Conservation (phyloP, 371 early-diverging fungal species). For the Cokeromyces recurvatus region DNA sequence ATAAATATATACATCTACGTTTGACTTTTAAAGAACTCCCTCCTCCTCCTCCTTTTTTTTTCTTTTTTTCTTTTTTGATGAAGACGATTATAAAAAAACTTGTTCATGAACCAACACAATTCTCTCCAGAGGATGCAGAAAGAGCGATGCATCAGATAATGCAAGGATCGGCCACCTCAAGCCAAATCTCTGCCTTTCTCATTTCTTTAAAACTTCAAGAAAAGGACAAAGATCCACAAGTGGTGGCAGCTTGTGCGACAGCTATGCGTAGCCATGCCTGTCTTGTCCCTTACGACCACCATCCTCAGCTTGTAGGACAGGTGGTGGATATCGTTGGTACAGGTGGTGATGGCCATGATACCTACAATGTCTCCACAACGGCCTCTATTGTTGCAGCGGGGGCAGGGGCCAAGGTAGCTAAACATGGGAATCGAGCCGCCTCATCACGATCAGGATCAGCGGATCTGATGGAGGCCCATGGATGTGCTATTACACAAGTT, state of each 20-base stretch:
- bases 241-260: slow-evolving; percentile 75
- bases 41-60: too few species aligned
- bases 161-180: slow-evolving; percentile 65
- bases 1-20: too few species aligned
- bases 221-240: slow-evolving; percentile 69
- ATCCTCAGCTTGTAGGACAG: slow-evolving; percentile 36
- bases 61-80: too few species aligned
- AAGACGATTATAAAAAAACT: slow-evolving; percentile 59
- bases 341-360: slow-evolving; percentile 97
- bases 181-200: slow-evolving; percentile 87
- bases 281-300: slow-evolving; percentile 42
- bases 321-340: slow-evolving; percentile 95
- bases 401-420: slow-evolving; percentile 90
- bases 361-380: slow-evolving; percentile 95
- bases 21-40: too few species aligned
- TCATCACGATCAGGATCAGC: slow-evolving; percentile 94
- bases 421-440: slow-evolving; percentile 95
- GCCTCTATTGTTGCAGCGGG: slow-evolving; percentile 91
- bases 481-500: slow-evolving; percentile 66
- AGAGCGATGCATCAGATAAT: slow-evolving; percentile 72
- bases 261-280: slow-evolving; percentile 63
- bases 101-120: slow-evolving; percentile 54
- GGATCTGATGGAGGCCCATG: slow-evolving; percentile 85
- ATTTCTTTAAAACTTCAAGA: slow-evolving; percentile 66
- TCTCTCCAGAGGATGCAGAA: slow-evolving; percentile 65